A percentile compares a stretch with the other conserved stretches of the same genome.
Evolutionary conservation across 306 rosid genomes (phyloP).

Genomic region (Luffa aegyptiaca): DNA sequence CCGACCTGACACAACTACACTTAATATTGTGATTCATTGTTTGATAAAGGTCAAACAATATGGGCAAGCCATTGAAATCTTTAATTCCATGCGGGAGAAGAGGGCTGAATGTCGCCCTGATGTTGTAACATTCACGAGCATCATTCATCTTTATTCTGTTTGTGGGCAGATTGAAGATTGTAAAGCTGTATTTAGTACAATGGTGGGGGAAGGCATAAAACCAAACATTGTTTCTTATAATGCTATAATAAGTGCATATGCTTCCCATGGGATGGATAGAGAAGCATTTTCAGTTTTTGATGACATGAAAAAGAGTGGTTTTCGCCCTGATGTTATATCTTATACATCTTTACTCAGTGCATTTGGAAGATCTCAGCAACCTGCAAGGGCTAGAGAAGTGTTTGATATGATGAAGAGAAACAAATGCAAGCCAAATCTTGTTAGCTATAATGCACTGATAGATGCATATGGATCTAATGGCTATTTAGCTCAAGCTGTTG

Average conservation of each 20-base stretch:
- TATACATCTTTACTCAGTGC: conserved; percentile 85
- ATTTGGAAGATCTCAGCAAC: conserved; percentile 75
- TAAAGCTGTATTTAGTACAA: conserved; percentile 53
- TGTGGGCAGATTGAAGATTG: conserved; percentile 74
- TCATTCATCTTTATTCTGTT: conserved; percentile 69
- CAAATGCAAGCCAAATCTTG: conserved; percentile 65
- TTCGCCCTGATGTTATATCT: conserved; percentile 75
- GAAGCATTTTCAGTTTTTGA: conserved; percentile 59
- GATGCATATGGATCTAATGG: conserved; percentile 92
- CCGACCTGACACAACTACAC: conserved; percentile 70
- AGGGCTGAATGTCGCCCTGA: conserved; percentile 76
- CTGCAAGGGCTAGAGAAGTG: conserved; percentile 55
- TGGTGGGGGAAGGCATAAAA: conserved; percentile 77
- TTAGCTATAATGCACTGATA: conserved; percentile 79
- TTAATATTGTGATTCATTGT: conserved; percentile 80
- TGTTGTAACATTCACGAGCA: conserved; percentile 77
- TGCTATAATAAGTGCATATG: conserved; percentile 76
- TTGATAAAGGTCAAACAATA: conserved; percentile 61
- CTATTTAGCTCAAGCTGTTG: conserved; percentile 63
- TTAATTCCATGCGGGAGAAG: conserved; percentile 73
- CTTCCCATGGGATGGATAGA: conserved; percentile 61
- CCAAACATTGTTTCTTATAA: conserved; percentile 77
- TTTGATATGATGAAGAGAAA: conserved; percentile 57
- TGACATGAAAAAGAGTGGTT: conserved; percentile 55
- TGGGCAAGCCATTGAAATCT: conserved; percentile 56